Percentiles rank a stretch among this genome's conserved stretches.
These are phyloP conservation scores for Poronia punctata DNA, from an alignment of 495 filamentous ascomycete species.

Conservation along the genomic window DNA sequence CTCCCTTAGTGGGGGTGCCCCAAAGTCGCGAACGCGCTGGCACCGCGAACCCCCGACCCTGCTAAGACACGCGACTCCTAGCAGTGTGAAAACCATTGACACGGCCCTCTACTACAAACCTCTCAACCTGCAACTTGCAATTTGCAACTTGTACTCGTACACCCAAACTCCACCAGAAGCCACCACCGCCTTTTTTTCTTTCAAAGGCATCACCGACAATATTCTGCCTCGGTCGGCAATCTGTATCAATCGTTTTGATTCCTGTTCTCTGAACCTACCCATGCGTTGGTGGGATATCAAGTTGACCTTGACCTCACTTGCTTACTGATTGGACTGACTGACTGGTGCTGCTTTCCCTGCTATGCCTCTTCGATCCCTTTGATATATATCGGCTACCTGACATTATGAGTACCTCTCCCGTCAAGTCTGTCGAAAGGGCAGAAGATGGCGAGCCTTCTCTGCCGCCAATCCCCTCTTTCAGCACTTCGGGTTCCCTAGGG, in stretches of 20 bases:
- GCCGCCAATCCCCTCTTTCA: constrained; percentile 18
- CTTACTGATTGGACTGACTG: neutral
- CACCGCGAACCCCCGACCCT: constrained; percentile 9
- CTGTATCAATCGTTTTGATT: too few species aligned
- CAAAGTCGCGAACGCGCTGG: constrained; percentile 13
- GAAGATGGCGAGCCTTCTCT: constrained; percentile 19
- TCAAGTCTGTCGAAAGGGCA: constrained; percentile 19
- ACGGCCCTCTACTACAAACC: constrained; percentile 3
- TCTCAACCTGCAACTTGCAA: too few species aligned
- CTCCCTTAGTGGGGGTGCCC: too few species aligned
- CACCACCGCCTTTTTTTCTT: too few species aligned
- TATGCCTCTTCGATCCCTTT: constrained; percentile 14
- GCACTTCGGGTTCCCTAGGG: constrained; percentile 43
- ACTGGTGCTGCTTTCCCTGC: constrained; percentile 6
- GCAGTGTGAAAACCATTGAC: constrained; percentile 12
- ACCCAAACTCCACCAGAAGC: too few species aligned
- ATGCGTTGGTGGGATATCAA: too few species aligned
- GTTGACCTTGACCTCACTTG: too few species aligned
- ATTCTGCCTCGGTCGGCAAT: too few species aligned
- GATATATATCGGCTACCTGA: neutral
- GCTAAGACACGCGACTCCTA: constrained; percentile 12
- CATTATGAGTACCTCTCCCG: constrained; percentile 24
- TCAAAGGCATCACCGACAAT: too few species aligned
- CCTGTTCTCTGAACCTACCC: too few species aligned
- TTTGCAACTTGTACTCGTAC: too few species aligned